A percentile compares a stretch with the other conserved stretches of the same genome.
Conservation (phyloP, 2,329 filamentous ascomycete species). For the Aspergillus cejpii region DNA sequence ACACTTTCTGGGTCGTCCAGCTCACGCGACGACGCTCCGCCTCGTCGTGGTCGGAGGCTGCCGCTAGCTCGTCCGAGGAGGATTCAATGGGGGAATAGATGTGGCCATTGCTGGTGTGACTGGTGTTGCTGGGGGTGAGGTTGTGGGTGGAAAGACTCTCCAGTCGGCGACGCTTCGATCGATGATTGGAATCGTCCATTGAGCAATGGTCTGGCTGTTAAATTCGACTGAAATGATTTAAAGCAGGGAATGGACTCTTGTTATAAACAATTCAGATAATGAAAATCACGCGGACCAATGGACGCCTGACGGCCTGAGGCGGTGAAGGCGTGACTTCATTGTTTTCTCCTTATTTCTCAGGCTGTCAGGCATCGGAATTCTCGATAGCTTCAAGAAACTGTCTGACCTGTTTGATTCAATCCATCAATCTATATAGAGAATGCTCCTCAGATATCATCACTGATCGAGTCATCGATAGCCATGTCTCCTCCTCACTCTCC, state of each 20-base stretch:
- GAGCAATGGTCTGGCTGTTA: not conserved
- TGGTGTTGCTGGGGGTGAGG: conserved; percentile 1
- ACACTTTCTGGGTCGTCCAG: conserved; percentile 29
- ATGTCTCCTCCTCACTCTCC: conserved; percentile 7
- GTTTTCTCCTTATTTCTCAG: not conserved
- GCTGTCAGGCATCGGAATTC: not conserved
- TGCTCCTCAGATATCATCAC: not conserved
- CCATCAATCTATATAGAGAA: not conserved
- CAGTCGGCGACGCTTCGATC: conserved; percentile 30
- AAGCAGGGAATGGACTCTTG: not conserved
- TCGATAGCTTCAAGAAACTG: not conserved
- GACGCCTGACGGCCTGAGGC: not conserved
- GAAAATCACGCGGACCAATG: not conserved
- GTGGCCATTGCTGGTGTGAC: conserved; percentile 5
- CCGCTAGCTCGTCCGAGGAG: conserved; percentile 39
- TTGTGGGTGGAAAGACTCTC: conserved; percentile 14
- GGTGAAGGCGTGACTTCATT: not conserved
- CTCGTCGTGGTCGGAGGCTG: conserved; percentile 32
- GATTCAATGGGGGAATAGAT: conserved; percentile 27
- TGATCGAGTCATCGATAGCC: too few species aligned
- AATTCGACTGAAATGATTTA: not conserved
- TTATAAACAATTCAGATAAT: not conserved
- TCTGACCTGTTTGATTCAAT: not conserved
- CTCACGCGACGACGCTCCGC: conserved; percentile 32
- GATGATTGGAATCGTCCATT: conserved; percentile 25